Evolutionary conservation across 306 rosid species (phyloP).

Genomic region (Crotalaria pallida): DNA sequence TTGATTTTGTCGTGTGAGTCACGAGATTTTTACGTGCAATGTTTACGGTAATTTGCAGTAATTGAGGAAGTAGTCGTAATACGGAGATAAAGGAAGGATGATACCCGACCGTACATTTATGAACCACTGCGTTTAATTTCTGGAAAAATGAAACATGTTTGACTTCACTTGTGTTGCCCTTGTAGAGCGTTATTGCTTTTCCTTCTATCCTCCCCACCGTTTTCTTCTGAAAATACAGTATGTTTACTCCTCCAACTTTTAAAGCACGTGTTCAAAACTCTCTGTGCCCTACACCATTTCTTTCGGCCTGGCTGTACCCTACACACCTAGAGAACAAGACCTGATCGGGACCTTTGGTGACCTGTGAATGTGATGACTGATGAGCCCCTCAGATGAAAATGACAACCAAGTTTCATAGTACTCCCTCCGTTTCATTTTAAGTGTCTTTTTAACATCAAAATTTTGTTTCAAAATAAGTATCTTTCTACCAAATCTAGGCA

Average conservation of each 20-base stretch:
- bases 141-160: background rate
- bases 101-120: conserved; percentile 17
- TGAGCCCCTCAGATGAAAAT: conserved; percentile 4
- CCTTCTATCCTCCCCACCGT: background rate
- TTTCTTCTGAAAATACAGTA: background rate
- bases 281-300: background rate
- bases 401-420: background rate
- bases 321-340: background rate
- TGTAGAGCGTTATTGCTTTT: background rate
- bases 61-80: background rate
- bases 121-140: background rate
- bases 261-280: conserved; percentile 2
- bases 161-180: conserved; percentile 6
- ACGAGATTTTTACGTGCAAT: background rate
- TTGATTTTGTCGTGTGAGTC: background rate
- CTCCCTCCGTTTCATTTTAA: too few species aligned
- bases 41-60: background rate
- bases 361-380: too few species aligned
- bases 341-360: background rate
- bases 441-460: too few species aligned
- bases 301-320: background rate
- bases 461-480: too few species aligned
- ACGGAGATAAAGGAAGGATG: conserved; percentile 20
- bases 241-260: background rate
- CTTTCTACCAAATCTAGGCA: too few species aligned